Evolutionary conservation across 176 grass and related monocot species (phyloP), one percentile per base, ranked within the genome.

Genomic region (Raddia distichophylla): DNA sequence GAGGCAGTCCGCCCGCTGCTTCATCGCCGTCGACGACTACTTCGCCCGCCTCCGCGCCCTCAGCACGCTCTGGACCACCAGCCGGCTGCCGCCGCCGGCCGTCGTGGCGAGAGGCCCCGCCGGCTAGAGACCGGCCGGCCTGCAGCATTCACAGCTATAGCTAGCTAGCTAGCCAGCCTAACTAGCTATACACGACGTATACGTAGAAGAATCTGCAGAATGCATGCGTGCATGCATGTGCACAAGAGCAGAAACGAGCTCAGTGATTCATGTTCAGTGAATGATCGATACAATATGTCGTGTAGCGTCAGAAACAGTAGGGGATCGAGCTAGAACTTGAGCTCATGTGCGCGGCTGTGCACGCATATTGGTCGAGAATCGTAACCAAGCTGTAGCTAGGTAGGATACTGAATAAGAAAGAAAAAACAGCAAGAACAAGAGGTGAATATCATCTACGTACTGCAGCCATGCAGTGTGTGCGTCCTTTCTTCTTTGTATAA

Each of bases 31-130:
- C 34, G 84, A 78, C 42, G 84, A 91, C 49, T 91, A 91, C 89
- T 84, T 91, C 63, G 66, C 77, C 80, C 89, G 89, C 55, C 80
- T 91, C 75, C 84, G 89, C 10, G 71, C 89, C 10, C 80, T 91
- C 67, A 84, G 84, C 69, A 65, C 85, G 60, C 80, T 91, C 50
- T 91, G 89, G 89, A 40, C 34, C 47, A 77, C 68, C 68, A 79
- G 10, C 68, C 37, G 84, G 22, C 77, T 17, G 68, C 49, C 74
- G 22, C 77, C 16, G 68, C 49, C 74, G 65, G 15, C 71, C 61
- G 0, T 51, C 61, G 0, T 51, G 78, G 59, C 78, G 8, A 77
- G 82, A 82, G 56, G 56, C 1, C 51, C 84, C 2, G 60, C 69
- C 61, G 70, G 61, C 7, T 86, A 86, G 69, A 5, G 61, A 18